A percentile compares a stretch with the other conserved stretches of the same genome.
Conservation (phyloP, 2,329 filamentous ascomycete species). For the Alternaria atra region DNA sequence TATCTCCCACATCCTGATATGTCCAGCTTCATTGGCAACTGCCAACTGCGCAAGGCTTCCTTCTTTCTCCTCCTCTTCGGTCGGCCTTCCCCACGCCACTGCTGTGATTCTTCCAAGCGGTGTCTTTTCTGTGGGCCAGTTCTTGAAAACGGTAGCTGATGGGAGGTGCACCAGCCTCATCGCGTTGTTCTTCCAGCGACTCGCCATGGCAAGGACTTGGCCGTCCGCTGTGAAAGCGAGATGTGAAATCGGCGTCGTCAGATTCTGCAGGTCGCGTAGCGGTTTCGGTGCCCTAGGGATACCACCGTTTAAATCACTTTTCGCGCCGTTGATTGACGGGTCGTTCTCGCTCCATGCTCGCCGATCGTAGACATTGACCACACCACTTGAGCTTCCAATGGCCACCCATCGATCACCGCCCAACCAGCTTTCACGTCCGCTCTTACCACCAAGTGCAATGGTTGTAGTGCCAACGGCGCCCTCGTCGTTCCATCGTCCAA, state of each 20-base stretch:
- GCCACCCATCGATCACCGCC: slow-evolving; percentile 90
- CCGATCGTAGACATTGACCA: slow-evolving; percentile 94
- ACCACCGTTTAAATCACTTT: slow-evolving; percentile 49
- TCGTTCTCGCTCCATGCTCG: slow-evolving; percentile 63
- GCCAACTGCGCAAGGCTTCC: slow-evolving; percentile 69
- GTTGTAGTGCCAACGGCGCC: slow-evolving; percentile 87
- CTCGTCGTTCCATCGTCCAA: slow-evolving; percentile 89
- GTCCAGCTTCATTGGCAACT: slow-evolving; percentile 88
- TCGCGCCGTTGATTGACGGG: slow-evolving; percentile 13
- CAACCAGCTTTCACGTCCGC: slow-evolving; percentile 66
- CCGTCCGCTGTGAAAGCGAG: slow-evolving; percentile 87
- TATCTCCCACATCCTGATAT: slow-evolving; percentile 86
- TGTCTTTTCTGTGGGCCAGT: slow-evolving; percentile 94
- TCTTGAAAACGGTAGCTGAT: slow-evolving; percentile 91
- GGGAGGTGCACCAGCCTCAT: slow-evolving; percentile 88
- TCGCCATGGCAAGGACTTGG: slow-evolving; percentile 87
- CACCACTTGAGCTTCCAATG: slow-evolving; percentile 83
- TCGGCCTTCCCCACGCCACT: slow-evolving; percentile 57
- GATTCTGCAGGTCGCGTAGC: slow-evolving; percentile 78
- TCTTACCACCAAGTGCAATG: slow-evolving; percentile 76
- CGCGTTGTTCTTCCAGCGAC: slow-evolving; percentile 86
- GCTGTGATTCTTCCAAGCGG: slow-evolving; percentile 82
- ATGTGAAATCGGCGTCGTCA: slow-evolving; percentile 84
- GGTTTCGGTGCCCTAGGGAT: slow-evolving; percentile 77
- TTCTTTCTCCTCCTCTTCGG: slow-evolving; percentile 67